Base-by-base conservation (phyloP, 192 early-diverging fungal genomes). In the Obelidium mucronatum region DNA sequence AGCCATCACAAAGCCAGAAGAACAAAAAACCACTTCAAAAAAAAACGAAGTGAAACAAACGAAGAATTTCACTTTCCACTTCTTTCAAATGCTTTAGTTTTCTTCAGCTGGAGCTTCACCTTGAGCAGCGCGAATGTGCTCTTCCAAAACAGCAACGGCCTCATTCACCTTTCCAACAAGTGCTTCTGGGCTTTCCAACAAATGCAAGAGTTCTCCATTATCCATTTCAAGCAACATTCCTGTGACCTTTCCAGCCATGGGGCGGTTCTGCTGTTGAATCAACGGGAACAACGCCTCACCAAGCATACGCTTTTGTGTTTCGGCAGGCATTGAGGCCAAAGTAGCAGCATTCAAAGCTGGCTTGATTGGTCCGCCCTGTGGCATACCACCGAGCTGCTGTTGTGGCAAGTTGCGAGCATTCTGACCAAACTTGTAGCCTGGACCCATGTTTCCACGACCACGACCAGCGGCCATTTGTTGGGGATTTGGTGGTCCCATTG, bases 161-260 rank as follows among this genome's bases (percentile, higher is more conserved):
- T 98, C 96, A 24, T 82, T 74, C 67, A 98, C 89, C 89, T 97
- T 98, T 64, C 69, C 85, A 60, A 87, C 76, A 52, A 95, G 89
- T n/a, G 93, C 94, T 51, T 88, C 91, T 54, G 82, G 79, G 82
- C 90, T 89, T 84, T 97, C 97, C 62, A 98, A 82, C 67, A 98
- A 79, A 82, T 94, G 90, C 70, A 98, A 84, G 64, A 98, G 84
- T 82, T 99, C 98, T 64, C 88, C 81, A 79, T 96, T 96, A 81
- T 98, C 95, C 97, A 98, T 99, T 86, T 99, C 97, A 60, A 98
- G 87, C 67, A 97, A 88, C 97, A 99, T 98, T 71, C 98, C 98
- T 36, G 97, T 98, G 81, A 99, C 95, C 92, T 99, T 98, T 77
- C 95, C 95, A 65, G 97, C 95, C 68, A 87, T 83, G 35, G 90